phyloP scores from a whole-genome alignment of 768 basidiomycete genomes.

The Filobasidium floriforme region DNA sequence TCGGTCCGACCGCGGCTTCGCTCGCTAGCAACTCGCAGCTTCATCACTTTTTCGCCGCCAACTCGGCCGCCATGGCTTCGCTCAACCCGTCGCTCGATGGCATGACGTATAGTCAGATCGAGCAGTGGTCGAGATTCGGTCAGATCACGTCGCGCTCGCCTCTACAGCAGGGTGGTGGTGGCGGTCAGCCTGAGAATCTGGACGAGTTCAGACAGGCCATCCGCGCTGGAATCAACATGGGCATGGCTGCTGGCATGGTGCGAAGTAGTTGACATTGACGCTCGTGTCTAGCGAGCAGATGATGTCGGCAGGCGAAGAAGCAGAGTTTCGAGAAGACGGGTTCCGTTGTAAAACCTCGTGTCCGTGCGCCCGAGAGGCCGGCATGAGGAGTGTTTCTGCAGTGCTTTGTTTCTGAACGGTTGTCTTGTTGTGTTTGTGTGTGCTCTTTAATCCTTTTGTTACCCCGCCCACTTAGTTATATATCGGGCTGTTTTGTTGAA shows the following conservation, averaged over 20 bases:
- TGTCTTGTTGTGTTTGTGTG: too few species aligned
- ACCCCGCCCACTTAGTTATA: too few species aligned
- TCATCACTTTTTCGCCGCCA: constrained; percentile 7
- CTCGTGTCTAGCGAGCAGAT: too few species aligned
- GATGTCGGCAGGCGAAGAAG: too few species aligned
- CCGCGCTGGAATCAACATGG: constrained; percentile 31
- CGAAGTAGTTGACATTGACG: too few species aligned
- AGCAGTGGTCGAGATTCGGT: constrained; percentile 6
- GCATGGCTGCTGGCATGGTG: constrained; percentile 14
- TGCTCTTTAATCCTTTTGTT: too few species aligned
- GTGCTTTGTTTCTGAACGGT: too few species aligned
- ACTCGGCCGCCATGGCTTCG: constrained; percentile 9
- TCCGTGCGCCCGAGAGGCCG: too few species aligned
- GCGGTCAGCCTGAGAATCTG: constrained; percentile 18
- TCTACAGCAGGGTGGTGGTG: background rate
- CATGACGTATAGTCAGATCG: constrained; percentile 3
- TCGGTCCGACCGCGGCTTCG: background rate
- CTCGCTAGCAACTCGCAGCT: background rate
- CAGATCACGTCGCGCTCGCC: constrained; percentile 1
- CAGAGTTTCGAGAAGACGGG: too few species aligned
- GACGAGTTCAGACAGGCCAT: constrained; percentile 30
- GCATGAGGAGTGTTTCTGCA: too few species aligned
- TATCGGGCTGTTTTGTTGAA: too few species aligned
- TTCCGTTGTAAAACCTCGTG: too few species aligned
- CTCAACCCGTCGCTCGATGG: constrained; percentile 7